Evolutionary conservation across 768 basidiomycete genomes (phyloP), one percentile per base, ranked within the genome.

Genomic region (Podaxis sp.): DNA sequence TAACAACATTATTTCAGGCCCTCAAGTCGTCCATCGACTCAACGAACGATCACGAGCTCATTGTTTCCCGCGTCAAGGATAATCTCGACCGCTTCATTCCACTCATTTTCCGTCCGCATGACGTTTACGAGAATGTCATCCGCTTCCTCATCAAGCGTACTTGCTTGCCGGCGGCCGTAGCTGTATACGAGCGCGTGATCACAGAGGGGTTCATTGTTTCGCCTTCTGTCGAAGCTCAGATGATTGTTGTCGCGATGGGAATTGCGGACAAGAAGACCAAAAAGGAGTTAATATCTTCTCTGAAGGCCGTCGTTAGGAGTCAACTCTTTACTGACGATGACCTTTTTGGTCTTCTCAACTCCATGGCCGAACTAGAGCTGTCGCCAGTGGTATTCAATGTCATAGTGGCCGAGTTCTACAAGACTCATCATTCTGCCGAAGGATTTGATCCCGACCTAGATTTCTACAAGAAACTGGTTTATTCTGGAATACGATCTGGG

Each of bases 201-300:
- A 24, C 33, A 8, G 54, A 38, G 17, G 61, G 61, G 17, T 50
- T 38, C 11, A 38, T 56, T 24, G 54, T 49, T 44, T 56, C 61
- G 13, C 61, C 46, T n/a, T 50, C 46, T 7, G 54, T 62, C 11
- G 61, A 62, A 50, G 61, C 61, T 28, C 54, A 56, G 15, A 62
- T 62, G 54, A 41, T 62, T 22, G 55, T 41, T 7, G 24, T 56
- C 30, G 24, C 54, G 8, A 36, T 48, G 28, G 15, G 40, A n/a
- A 20, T 44, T 6, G 48, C 58, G 24, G 53, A 48, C 22, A 48
- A 37, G 13, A 46, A 48, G 53, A 2, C 24, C 53, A 36, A 38
- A 40, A 37, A 36, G n/a, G 28, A 24, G 26, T 24, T 49, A 1
- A 11, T 38, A 8, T 15, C 30, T n/a, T 56, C 46, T 3, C 26